These are phyloP conservation scores for Decorospora gaudefroyi DNA, from an alignment of 2,329 filamentous ascomycete genomes.

Conservation along the genomic window DNA sequence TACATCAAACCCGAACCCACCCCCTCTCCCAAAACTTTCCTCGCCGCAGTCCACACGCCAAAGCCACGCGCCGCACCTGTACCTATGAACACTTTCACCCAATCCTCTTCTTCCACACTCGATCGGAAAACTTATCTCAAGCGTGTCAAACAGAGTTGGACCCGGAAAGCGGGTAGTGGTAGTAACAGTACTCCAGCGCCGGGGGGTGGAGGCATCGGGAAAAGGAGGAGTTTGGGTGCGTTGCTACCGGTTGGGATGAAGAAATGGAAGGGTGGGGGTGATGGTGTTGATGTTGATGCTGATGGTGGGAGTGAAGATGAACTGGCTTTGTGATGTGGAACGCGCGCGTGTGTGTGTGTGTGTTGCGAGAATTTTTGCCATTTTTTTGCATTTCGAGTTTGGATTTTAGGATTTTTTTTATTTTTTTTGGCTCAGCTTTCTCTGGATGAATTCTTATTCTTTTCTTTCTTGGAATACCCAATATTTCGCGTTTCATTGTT, in stretches of 20 bases:
- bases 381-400: no score
- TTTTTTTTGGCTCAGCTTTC: no score
- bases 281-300: slow-evolving; percentile 4
- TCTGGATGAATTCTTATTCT: no score
- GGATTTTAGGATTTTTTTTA: no score
- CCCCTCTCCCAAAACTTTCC: slow-evolving; percentile 18
- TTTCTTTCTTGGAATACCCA: no score
- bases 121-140: slow-evolving; percentile 21
- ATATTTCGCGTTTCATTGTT: no score
- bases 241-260: background rate
- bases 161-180: no score
- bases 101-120: slow-evolving; percentile 15
- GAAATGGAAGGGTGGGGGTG: slow-evolving; percentile 5
- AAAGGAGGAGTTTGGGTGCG: background rate
- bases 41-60: slow-evolving; percentile 25
- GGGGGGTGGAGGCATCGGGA: slow-evolving; percentile 6
- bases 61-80: slow-evolving; percentile 5
- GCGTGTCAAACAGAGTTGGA: slow-evolving; percentile 33
- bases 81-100: slow-evolving; percentile 2
- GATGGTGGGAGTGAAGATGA: slow-evolving; percentile 34
- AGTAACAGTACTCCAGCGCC: slow-evolving; percentile 7
- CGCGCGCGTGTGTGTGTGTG: no score
- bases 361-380: no score
- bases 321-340: no score
- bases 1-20: slow-evolving; percentile 32